Conservation (phyloP, 2,329 filamentous ascomycete genomes). For the Pseudogymnoascus sp. region DNA sequence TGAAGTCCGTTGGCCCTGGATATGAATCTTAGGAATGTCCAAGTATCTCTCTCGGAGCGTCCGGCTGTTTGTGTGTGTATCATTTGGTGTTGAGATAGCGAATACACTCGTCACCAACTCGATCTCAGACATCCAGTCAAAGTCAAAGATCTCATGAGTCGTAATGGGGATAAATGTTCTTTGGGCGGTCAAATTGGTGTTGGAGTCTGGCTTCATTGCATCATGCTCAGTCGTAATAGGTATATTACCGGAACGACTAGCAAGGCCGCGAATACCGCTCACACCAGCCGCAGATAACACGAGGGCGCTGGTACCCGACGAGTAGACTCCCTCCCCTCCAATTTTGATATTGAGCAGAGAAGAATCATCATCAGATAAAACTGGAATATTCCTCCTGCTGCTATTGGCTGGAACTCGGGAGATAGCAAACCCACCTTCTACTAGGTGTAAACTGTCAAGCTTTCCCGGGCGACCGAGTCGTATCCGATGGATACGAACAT, state of each 20-base stretch:
- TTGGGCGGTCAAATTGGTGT: slow-evolving; percentile 13
- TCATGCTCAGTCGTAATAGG: neutral
- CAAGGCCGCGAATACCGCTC: neutral
- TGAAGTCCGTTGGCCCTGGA: neutral
- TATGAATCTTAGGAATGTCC: neutral
- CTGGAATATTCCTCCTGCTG: neutral
- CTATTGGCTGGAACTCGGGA: neutral
- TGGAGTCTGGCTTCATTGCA: slow-evolving; percentile 11
- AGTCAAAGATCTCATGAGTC: slow-evolving; percentile 5
- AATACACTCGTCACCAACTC: slow-evolving; percentile 8
- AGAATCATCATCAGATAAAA: neutral
- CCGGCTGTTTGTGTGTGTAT: neutral
- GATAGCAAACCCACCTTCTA: slow-evolving; percentile 14
- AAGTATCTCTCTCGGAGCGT: neutral
- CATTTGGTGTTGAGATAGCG: neutral
- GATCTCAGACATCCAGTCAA: neutral
- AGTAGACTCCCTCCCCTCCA: neutral
- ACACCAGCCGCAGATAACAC: slow-evolving; percentile 7
- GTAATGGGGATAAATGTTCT: slow-evolving; percentile 11
- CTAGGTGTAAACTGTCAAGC: neutral
- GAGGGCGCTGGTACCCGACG: neutral
- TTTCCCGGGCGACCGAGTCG: neutral
- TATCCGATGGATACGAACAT: slow-evolving; percentile 13
- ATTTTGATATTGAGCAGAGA: neutral
- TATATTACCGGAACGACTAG: neutral